Base-by-base conservation (phyloP, 2,329 filamentous ascomycete genomes). In the Ceratocystis ficicola region DNA sequence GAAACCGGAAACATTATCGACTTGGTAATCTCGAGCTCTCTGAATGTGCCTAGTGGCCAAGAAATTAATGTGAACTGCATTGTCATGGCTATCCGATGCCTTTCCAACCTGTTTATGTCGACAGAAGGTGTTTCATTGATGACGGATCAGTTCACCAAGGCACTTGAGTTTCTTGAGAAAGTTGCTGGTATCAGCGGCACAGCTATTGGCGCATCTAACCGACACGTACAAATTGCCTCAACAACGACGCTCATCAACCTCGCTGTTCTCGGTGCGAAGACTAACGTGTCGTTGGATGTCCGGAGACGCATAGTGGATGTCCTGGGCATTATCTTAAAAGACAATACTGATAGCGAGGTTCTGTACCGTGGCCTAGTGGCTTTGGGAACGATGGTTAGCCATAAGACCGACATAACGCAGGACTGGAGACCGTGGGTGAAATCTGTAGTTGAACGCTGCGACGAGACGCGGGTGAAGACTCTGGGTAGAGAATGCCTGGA, bases 211-310 rank as follows among this genome's bases (percentile, higher is more conserved):
- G 70, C 76, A 12, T 76, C 75, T 63, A 94, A 95, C 73, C 85
- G 88, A 64, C 95, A 95, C 70, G 78, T 97, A 10, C 83, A 88
- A 63, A 86, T 96, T 65, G 93, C 94, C 0, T 79, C 90, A 20
- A 86, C 89, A 0, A 96, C 94, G 0, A 80, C 90, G 0, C 86
- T 88, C 68, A 86, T 97, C 73, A 97, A 99, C 75, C 88, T 89
- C 69, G 81, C 90, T 0, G 90, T 96, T 0, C 80, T 92, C 10
- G 62, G 72, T 73, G 44, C 73, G 73, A 20, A 73, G 73, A n/a
- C 32, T 32, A 12, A 12, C n/a, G 5, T 59, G 1, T 17, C 55
- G 10, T 28, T 36, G 52, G 79, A 81, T 6, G 74, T 76, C 76
- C 48, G 71, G 84, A 70, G 67, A 62, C 77, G 79, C 8, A 76